These are phyloP conservation scores for Rhodotorula babjevae DNA, from an alignment of 768 basidiomycete genomes.

Conservation along the genomic window DNA sequence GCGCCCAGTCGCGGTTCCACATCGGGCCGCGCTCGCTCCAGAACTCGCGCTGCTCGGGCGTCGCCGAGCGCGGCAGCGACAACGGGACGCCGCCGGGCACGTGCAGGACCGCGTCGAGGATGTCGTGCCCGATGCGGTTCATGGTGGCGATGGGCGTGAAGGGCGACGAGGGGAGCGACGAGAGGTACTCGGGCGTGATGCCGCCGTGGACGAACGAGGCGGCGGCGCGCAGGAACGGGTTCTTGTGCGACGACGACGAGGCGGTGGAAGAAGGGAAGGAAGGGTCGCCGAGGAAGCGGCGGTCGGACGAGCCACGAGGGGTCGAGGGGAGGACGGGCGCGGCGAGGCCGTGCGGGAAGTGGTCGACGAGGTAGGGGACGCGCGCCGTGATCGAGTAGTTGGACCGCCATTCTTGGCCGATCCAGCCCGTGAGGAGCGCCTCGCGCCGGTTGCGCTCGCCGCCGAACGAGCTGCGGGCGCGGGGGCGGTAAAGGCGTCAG, in stretches of 20 bases:
- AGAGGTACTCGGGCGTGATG: constrained; percentile 67
- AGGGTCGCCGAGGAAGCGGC: constrained; percentile 44
- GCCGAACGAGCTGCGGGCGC: constrained; percentile 9
- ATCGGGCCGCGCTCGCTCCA: constrained; percentile 67
- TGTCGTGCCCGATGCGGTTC: constrained; percentile 65
- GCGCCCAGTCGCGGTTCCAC: constrained; percentile 90
- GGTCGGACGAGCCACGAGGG: constrained; percentile 37
- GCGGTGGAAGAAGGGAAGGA: constrained; percentile 14
- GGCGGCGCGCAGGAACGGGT: constrained; percentile 68
- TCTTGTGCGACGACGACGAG: neutral
- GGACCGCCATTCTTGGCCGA: constrained; percentile 59
- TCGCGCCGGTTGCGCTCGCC: constrained; percentile 30
- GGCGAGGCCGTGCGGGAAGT: constrained; percentile 56
- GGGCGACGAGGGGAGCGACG: constrained; percentile 45
- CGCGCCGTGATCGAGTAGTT: constrained; percentile 74
- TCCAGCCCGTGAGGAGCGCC: constrained; percentile 38
- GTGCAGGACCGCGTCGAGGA: constrained; percentile 65
- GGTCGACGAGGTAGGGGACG: constrained; percentile 53
- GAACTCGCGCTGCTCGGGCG: constrained; percentile 62
- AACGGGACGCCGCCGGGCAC: constrained; percentile 46
- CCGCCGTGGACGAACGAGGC: constrained; percentile 93
- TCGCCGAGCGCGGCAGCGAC: constrained; percentile 60
- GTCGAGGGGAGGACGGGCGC: constrained; percentile 31
- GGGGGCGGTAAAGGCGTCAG: neutral
- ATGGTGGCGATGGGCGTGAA: constrained; percentile 54